Conservation (phyloP, 2,329 filamentous ascomycete genomes). For the Elsinoe perseae region DNA sequence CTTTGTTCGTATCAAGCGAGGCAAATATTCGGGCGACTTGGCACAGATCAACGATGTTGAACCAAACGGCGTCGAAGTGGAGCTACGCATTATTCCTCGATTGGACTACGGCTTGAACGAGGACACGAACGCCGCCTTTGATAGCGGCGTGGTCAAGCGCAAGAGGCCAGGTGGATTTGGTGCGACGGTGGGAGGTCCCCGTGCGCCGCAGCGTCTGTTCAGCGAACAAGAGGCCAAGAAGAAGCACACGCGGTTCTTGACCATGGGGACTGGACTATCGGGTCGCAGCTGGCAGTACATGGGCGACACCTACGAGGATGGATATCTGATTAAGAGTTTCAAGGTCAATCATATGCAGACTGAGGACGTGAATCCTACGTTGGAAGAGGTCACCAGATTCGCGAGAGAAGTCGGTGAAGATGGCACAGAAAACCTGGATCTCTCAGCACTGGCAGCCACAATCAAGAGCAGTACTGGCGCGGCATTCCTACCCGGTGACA, state of each 20-base stretch:
- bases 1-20: constrained; percentile 79
- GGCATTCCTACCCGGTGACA: constrained; percentile 83
- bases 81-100: constrained; percentile 79
- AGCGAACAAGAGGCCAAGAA: constrained; percentile 90
- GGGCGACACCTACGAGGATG: constrained; percentile 82
- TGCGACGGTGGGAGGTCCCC: constrained; percentile 45
- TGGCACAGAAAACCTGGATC: constrained; percentile 85
- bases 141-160: constrained; percentile 53
- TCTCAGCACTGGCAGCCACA: constrained; percentile 82
- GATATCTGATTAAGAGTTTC: constrained; percentile 88
- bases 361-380: constrained; percentile 82
- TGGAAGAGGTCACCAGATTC: constrained; percentile 95
- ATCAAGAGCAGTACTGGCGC: constrained; percentile 76
- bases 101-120: constrained; percentile 87
- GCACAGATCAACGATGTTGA: constrained; percentile 90
- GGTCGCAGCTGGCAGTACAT: constrained; percentile 75
- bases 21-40: constrained; percentile 80
- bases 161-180: constrained; percentile 55
- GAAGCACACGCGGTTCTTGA: constrained; percentile 60
- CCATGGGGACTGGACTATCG: constrained; percentile 44
- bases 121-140: constrained; percentile 50
- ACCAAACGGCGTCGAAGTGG: constrained; percentile 82
- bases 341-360: constrained; percentile 80
- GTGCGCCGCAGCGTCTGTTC: constrained; percentile 83
- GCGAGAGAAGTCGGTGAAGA: constrained; percentile 73